phyloP scores from a whole-genome alignment of 305 asterid genomes.

The Fraxinus floribunda region DNA sequence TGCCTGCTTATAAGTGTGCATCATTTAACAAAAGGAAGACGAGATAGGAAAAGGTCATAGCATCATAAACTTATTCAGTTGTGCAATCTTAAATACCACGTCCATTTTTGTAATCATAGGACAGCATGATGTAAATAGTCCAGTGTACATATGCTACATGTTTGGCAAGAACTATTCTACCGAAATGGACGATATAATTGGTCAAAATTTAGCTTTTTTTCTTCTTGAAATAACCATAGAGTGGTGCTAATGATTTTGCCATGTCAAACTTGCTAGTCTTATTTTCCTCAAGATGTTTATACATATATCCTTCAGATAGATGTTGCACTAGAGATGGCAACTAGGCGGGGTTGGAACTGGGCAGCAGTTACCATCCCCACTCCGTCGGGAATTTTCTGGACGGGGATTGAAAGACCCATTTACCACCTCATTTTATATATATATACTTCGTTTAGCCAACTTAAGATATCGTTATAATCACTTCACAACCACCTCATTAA shows the following conservation, averaged over 20 bases:
- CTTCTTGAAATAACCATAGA: not conserved
- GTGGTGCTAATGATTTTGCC: not conserved
- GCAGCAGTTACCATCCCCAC: not conserved
- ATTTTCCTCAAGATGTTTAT: not conserved
- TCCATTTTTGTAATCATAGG: conserved; percentile 37
- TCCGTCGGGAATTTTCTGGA: not conserved
- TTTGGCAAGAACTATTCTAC: not conserved
- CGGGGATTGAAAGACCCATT: no score
- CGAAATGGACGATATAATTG: not conserved
- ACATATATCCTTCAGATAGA: not conserved
- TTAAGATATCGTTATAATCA: not conserved
- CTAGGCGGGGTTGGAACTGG: not conserved
- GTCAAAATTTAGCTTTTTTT: not conserved
- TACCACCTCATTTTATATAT: no score
- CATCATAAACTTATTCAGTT: conserved; percentile 19
- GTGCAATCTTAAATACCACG: conserved; percentile 22
- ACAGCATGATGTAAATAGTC: conserved; percentile 35
- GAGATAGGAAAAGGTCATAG: conserved; percentile 23
- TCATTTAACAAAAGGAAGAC: conserved; percentile 21
- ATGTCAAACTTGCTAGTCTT: not conserved
- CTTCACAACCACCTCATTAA: not conserved
- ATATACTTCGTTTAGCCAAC: no score
- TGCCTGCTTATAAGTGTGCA: conserved; percentile 32
- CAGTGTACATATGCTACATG: conserved; percentile 30
- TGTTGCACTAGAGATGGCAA: not conserved